These are phyloP conservation scores for Coemansia sp. DNA, from an alignment of 371 early-diverging fungal species.

Conservation along the genomic window DNA sequence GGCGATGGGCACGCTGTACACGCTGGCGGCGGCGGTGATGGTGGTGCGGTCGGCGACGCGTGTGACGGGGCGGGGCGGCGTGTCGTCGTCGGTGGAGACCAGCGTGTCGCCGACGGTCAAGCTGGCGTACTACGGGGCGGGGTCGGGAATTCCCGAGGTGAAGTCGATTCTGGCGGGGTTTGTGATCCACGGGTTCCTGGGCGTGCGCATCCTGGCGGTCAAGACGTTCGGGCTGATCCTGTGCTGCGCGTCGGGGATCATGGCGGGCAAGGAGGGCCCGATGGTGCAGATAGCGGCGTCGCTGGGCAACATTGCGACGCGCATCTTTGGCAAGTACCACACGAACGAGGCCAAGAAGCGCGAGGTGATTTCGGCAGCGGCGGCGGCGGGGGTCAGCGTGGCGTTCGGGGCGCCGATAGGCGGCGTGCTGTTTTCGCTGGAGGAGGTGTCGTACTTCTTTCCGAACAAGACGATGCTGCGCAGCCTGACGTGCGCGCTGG, in stretches of 20 bases:
- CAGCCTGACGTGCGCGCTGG: conserved; percentile 89
- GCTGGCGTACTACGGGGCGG: conserved; percentile 77
- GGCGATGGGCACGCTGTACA: conserved; percentile 47
- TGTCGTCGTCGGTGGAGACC: conserved; percentile 46
- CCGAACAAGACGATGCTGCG: conserved; percentile 94
- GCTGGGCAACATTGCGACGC: conserved; percentile 84
- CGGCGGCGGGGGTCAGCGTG: conserved; percentile 93
- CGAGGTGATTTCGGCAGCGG: conserved; percentile 89
- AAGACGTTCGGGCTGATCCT: conserved; percentile 71
- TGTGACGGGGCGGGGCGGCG: conserved; percentile 36
- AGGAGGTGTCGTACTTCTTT: conserved; percentile 95
- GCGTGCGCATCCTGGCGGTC: conserved; percentile 67
- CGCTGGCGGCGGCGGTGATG: conserved; percentile 52
- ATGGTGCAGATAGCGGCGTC: conserved; percentile 93
- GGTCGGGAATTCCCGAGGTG: conserved; percentile 80
- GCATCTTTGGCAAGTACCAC: conserved; percentile 81
- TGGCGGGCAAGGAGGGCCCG: conserved; percentile 94
- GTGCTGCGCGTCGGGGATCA: conserved; percentile 85
- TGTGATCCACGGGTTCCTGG: conserved; percentile 77
- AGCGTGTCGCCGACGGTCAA: conserved; percentile 55
- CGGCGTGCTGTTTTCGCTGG: conserved; percentile 94
- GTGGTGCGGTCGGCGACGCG: conserved; percentile 37
- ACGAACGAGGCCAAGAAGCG: conserved; percentile 74
- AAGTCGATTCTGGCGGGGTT: conserved; percentile 86
- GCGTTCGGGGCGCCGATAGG: conserved; percentile 97